A percentile compares a stretch with the other conserved stretches of the same genome.
phyloP scores from a whole-genome alignment of 345 rosid species.

The Salix arbutifolia region DNA sequence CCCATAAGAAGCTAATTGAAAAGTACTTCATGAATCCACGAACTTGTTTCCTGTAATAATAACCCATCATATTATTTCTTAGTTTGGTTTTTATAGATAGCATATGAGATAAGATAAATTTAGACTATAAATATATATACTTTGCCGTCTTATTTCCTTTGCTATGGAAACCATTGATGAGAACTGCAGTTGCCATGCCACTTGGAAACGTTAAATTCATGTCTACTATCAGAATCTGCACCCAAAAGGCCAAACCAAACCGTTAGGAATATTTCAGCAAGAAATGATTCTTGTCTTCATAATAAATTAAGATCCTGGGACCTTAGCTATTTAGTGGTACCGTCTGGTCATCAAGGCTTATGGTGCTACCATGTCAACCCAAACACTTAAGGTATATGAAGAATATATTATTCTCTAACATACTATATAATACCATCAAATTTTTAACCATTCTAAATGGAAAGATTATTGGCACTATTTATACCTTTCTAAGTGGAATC shows the following conservation, averaged over 20 bases:
- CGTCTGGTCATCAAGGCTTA: too few relatives aligned
- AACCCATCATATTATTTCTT: not conserved
- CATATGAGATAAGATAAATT: not conserved
- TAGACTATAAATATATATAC: constrained; percentile 24
- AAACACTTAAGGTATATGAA: too few relatives aligned
- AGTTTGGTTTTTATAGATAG: not conserved
- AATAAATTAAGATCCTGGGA: not conserved
- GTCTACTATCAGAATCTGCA: constrained; percentile 78
- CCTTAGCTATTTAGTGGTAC: not conserved
- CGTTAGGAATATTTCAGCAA: not conserved
- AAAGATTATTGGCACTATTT: not conserved
- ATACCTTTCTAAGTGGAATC: constrained; percentile 87
- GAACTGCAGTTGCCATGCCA: constrained; percentile 92
- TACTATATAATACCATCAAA: not conserved
- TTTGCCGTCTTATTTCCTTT: constrained; percentile 70
- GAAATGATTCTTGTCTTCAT: not conserved
- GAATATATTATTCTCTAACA: too few relatives aligned
- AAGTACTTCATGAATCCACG: constrained; percentile 69
- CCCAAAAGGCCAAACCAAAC: not conserved
- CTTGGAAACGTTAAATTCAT: constrained; percentile 79
- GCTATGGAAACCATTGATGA: constrained; percentile 89
- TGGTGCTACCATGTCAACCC: too few relatives aligned
- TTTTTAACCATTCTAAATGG: not conserved
- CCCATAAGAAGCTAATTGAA: constrained; percentile 83
- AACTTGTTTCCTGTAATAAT: constrained; percentile 64